Conservation (phyloP, 208 protist genomes). For the Trypanosoma cruzi region DNA sequence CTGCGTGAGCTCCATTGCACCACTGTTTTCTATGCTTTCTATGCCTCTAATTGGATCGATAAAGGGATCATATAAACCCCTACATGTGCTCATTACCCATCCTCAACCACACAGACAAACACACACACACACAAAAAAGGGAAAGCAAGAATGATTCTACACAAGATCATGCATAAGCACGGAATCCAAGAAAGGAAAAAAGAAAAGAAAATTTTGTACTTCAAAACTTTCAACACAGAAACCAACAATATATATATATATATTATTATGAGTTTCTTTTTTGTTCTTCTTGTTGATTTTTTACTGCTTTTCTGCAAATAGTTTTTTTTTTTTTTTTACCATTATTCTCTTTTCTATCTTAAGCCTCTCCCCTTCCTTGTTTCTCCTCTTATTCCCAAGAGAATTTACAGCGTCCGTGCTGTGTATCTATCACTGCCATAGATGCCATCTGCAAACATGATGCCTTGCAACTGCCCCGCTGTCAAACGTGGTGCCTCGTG, state of each 20-base stretch:
- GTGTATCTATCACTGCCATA: constrained; percentile 21
- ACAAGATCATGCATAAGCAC: constrained; percentile 10
- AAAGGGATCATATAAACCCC: constrained; percentile 12
- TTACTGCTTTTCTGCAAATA: not conserved
- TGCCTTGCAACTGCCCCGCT: constrained; percentile 4
- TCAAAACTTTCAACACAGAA: not conserved
- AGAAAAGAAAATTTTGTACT: constrained; percentile 10
- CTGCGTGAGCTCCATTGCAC: constrained; percentile 1
- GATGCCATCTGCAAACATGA: constrained; percentile 12
- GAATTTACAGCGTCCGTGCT: constrained; percentile 20
- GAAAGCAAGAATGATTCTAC: not conserved
- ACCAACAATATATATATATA: not conserved
- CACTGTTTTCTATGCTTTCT: not conserved
- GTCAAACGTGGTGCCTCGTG: not conserved
- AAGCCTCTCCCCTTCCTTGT: not conserved
- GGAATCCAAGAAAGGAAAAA: not conserved
- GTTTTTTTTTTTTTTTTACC: not conserved
- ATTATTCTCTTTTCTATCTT: not conserved
- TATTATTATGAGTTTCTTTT: not conserved
- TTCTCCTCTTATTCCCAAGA: not conserved
- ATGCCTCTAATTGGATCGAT: not conserved
- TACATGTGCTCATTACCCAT: not conserved
- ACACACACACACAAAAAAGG: not conserved
- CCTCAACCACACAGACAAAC: not conserved
- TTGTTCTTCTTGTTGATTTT: not conserved